phyloP scores from a whole-genome alignment of 352 stramenopile species.

The Phytopythium ostracodes region DNA sequence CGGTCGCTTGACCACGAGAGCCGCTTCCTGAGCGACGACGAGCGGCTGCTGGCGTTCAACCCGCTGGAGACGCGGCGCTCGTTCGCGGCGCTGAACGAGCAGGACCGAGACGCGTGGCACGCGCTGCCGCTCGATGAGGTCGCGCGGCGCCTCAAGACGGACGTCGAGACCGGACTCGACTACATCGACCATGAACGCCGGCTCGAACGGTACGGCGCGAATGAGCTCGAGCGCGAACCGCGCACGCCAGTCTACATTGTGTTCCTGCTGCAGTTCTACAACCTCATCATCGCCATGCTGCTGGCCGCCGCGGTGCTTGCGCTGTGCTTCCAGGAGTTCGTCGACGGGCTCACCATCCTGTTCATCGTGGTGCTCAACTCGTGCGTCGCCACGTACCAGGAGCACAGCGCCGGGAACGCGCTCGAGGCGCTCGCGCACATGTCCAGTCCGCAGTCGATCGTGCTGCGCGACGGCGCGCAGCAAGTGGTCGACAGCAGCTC shows the following conservation, averaged over 20 bases:
- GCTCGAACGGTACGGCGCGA: constrained; percentile 5
- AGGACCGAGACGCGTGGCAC: background rate
- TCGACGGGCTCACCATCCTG: constrained; percentile 42
- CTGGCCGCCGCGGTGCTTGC: constrained; percentile 29
- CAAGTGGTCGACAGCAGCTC: constrained; percentile 30
- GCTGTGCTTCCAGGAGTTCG: constrained; percentile 27
- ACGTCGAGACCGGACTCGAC: background rate
- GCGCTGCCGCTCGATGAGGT: background rate
- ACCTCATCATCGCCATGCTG: constrained; percentile 41
- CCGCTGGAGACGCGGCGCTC: background rate
- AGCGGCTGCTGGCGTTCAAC: background rate
- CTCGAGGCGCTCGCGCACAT: constrained; percentile 37
- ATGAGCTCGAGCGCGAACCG: constrained; percentile 34
- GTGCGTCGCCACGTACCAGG: constrained; percentile 32
- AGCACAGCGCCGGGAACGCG: constrained; percentile 36
- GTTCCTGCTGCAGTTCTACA: constrained; percentile 51
- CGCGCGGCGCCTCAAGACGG: background rate
- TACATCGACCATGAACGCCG: background rate
- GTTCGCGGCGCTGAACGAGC: background rate
- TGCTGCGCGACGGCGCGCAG: constrained; percentile 32
- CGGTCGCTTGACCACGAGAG: background rate
- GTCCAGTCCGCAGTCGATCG: constrained; percentile 29
- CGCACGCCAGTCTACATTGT: constrained; percentile 32
- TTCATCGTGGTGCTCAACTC: constrained; percentile 45
- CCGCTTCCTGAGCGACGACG: background rate